Evolutionary conservation across 768 basidiomycete genomes (phyloP).

Genomic region (Mycena vulgaris): DNA sequence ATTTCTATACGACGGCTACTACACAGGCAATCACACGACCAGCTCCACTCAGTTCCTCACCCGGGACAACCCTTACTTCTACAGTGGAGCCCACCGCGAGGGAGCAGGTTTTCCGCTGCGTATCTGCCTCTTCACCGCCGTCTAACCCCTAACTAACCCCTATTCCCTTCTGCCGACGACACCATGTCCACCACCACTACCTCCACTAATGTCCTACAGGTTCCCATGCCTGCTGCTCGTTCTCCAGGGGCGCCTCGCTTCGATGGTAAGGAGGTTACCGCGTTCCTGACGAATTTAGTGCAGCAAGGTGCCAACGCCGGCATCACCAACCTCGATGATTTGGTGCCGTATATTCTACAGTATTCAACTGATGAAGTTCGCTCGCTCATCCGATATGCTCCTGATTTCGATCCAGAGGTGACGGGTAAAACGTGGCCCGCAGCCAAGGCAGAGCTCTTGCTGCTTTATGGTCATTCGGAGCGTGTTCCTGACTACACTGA

Average conservation of each 20-base stretch:
- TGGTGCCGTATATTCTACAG: slow-evolving; percentile 23
- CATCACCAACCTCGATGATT: slow-evolving; percentile 15
- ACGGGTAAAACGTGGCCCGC: not conserved
- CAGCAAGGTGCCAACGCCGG: slow-evolving; percentile 29
- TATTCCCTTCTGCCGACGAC: too few species aligned
- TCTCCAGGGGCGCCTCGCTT: not conserved
- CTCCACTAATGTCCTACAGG: not conserved
- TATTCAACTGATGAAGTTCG: slow-evolving; percentile 20
- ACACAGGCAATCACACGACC: too few species aligned
- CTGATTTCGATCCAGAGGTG: slow-evolving; percentile 10
- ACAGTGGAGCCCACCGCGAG: too few species aligned
- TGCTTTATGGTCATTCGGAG: slow-evolving; percentile 1
- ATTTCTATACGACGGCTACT: too few species aligned
- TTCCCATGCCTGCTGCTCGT: not conserved
- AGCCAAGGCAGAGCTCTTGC: not conserved
- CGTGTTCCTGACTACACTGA: slow-evolving; percentile 11
- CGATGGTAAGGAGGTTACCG: too few species aligned
- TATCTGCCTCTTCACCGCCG: too few species aligned
- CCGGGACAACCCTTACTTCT: too few species aligned
- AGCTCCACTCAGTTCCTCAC: too few species aligned
- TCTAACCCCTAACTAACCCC: too few species aligned
- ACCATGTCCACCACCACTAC: too few species aligned
- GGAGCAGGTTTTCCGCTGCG: too few species aligned
- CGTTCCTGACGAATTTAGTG: not conserved
- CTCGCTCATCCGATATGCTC: not conserved